Conservation (phyloP, 2,329 filamentous ascomycete genomes). For the Ascochyta viciae-villosae region DNA sequence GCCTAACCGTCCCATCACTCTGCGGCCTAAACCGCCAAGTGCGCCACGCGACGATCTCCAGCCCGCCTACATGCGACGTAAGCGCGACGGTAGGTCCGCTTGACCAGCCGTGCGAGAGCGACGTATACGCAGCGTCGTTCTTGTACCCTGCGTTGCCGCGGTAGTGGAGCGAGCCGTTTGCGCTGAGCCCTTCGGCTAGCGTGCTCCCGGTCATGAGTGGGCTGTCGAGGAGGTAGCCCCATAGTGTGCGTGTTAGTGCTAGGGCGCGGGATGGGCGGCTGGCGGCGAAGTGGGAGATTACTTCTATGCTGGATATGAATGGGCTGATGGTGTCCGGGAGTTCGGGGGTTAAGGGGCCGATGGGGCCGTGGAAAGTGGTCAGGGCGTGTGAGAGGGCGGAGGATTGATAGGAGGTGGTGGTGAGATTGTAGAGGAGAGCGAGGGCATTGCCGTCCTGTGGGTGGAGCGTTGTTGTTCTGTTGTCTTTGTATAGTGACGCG, state of each 20-base stretch:
- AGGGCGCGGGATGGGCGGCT: constrained; percentile 32
- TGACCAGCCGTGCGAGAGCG: constrained; percentile 48
- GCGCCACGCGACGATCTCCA: constrained; percentile 23
- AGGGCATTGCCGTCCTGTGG: constrained; percentile 36
- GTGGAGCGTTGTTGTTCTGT: constrained; percentile 25
- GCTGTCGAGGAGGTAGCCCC: constrained; percentile 39
- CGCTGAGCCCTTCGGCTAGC: constrained; percentile 46
- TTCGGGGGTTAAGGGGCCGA: constrained; percentile 44
- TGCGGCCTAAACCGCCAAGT: constrained; percentile 37
- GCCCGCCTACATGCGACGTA: constrained; percentile 16
- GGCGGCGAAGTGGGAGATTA: constrained; percentile 43
- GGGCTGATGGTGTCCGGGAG: constrained; percentile 49
- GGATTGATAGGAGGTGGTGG: constrained; percentile 17
- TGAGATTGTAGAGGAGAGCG: constrained; percentile 33
- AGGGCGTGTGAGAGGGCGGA: neutral
- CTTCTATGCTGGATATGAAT: constrained; percentile 46
- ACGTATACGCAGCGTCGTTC: constrained; percentile 44
- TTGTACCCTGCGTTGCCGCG: constrained; percentile 40
- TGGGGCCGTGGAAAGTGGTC: constrained; percentile 8
- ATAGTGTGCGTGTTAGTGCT: constrained; percentile 38
- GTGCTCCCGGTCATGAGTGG: constrained; percentile 48
- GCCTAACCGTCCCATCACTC: constrained; percentile 18
- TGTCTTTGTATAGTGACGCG: constrained; percentile 24
- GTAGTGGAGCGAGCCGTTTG: constrained; percentile 50
- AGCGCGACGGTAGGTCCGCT: constrained; percentile 32